phyloP scores from a whole-genome alignment of 164 flowering plant genomes.

The Kingdonia uniflora region DNA sequence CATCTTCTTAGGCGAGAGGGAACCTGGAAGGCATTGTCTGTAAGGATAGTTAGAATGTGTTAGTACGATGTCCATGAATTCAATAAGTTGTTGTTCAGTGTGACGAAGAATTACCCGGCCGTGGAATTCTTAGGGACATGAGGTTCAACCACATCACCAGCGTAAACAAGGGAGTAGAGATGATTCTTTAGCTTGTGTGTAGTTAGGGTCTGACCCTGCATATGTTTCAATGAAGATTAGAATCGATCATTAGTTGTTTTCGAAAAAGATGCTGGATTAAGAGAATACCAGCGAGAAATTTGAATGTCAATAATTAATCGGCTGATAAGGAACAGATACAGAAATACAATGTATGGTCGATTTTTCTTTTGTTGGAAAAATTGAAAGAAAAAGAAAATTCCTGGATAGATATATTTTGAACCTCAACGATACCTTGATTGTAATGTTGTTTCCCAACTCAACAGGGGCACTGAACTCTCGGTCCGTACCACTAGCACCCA shows the following conservation, averaged over 20 bases:
- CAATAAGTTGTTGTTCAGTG: too few species aligned
- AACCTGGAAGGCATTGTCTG: conserved; percentile 62
- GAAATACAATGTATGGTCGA: too few species aligned
- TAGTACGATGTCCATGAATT: too few species aligned
- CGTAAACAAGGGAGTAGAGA: conserved; percentile 49
- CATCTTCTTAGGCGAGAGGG: conserved; percentile 41
- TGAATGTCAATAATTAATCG: background rate
- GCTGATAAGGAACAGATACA: background rate
- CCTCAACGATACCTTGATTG: too few species aligned
- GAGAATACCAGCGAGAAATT: background rate
- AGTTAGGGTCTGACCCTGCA: conserved; percentile 58
- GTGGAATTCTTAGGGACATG: conserved; percentile 21
- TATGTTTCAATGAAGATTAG: background rate
- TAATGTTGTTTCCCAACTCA: conserved; percentile 56
- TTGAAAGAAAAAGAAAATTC: too few species aligned
- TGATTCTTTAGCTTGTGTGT: conserved; percentile 32
- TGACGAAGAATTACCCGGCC: too few species aligned
- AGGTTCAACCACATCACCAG: conserved; percentile 39
- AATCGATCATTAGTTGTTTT: too few species aligned
- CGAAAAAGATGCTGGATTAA: background rate
- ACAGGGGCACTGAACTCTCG: conserved; percentile 44
- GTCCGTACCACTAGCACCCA: conserved; percentile 77
- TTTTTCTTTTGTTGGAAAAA: too few species aligned
- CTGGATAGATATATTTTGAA: conserved; percentile 19
- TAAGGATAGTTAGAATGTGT: too few species aligned